A percentile compares a stretch with the other conserved stretches of the same genome.
These are phyloP conservation scores for Trichomonascaceae sp. DNA, from an alignment of 1,139 yeast species.

Conservation along the genomic window DNA sequence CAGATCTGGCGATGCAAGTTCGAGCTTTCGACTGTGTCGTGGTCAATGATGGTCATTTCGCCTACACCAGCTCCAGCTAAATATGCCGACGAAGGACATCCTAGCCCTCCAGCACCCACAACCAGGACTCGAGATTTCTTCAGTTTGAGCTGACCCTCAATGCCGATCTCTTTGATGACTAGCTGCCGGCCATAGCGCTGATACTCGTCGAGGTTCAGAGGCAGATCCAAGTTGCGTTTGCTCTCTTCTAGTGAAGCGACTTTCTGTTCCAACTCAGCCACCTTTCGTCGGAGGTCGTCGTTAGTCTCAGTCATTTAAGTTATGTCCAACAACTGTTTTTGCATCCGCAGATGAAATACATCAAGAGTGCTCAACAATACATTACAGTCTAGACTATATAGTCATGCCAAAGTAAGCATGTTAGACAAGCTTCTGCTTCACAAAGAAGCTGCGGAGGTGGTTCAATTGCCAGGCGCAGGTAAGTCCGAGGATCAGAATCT, in stretches of 20 bases:
- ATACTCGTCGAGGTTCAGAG: conserved; percentile 56
- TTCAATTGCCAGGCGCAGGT: conserved; percentile 60
- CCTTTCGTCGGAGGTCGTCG: conserved; percentile 4
- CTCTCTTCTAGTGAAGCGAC: conserved; percentile 3
- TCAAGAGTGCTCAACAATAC: background rate
- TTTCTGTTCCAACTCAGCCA: conserved; percentile 7
- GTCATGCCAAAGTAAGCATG: background rate
- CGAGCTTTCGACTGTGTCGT: conserved; percentile 70
- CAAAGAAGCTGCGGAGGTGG: conserved; percentile 49
- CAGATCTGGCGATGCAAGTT: conserved; percentile 84
- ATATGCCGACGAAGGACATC: conserved; percentile 82
- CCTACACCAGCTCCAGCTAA: conserved; percentile 73
- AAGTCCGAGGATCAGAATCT: conserved; percentile 39
- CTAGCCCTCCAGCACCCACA: conserved; percentile 95
- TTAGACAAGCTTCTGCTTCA: conserved; percentile 50
- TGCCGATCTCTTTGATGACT: conserved; percentile 72
- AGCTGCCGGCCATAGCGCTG: conserved; percentile 85
- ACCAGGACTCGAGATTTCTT: conserved; percentile 52
- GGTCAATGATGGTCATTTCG: conserved; percentile 71
- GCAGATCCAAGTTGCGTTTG: background rate
- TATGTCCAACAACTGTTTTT: too few species aligned
- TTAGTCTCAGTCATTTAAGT: too few species aligned
- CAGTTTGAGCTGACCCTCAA: conserved; percentile 44
- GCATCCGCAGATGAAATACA: too few species aligned
- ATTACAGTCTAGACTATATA: background rate